These are phyloP conservation scores for Aquilaria sinensis DNA, from an alignment of 345 rosid species.

Conservation along the genomic window DNA sequence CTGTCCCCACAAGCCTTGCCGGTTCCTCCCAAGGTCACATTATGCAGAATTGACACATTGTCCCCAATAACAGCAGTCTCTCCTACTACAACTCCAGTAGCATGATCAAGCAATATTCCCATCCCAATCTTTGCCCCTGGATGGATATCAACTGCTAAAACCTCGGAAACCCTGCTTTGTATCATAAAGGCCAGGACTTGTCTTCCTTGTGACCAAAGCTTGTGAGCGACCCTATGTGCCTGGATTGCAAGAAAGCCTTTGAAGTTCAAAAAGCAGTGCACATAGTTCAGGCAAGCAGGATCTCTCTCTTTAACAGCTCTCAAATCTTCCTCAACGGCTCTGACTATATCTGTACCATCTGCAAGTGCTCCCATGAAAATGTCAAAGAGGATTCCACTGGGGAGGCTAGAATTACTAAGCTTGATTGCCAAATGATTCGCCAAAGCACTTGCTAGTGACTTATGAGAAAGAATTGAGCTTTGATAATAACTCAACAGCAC, in stretches of 20 bases:
- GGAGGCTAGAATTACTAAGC: conserved; percentile 55
- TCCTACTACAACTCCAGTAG: conserved; percentile 76
- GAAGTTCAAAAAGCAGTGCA: conserved; percentile 69
- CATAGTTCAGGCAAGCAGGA: conserved; percentile 77
- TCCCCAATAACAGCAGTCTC: conserved; percentile 93
- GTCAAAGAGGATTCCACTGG: conserved; percentile 49
- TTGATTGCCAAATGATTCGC: conserved; percentile 68
- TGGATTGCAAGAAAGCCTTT: conserved; percentile 81
- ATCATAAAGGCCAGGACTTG: conserved; percentile 56
- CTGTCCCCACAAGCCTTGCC: conserved; percentile 82
- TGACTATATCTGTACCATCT: conserved; percentile 39
- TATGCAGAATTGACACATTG: conserved; percentile 82
- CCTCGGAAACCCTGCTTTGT: conserved; percentile 69
- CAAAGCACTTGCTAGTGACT: conserved; percentile 57
- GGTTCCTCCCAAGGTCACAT: conserved; percentile 89
- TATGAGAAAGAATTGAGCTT: conserved; percentile 55
- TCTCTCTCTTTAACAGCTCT: conserved; percentile 70
- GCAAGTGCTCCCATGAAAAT: conserved; percentile 51
- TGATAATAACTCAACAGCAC: conserved; percentile 60
- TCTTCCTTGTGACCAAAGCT: conserved; percentile 65
- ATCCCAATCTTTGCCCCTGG: conserved; percentile 82
- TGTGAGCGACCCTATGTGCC: conserved; percentile 75
- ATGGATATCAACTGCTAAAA: conserved; percentile 85
- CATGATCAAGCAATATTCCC: conserved; percentile 79
- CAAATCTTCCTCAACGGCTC: conserved; percentile 52